A percentile compares a stretch with the other conserved stretches of the same genome.
Conservation (phyloP, 108 stramenopile species). For the Cyclotella baltica region DNA sequence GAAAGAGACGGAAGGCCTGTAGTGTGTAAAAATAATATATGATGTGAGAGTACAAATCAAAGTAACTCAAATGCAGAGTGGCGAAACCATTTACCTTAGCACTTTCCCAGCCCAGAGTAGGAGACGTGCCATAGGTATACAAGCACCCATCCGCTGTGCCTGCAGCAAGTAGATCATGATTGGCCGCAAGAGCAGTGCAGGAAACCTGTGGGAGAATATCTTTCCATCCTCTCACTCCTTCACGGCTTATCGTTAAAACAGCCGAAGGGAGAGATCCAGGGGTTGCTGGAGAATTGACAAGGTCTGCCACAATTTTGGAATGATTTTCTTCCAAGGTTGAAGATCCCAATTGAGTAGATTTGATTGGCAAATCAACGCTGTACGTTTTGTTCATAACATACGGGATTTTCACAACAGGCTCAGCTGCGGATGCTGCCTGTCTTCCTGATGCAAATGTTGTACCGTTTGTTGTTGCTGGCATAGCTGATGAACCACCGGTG, state of each 20-base stretch:
- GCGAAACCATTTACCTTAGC: conserved; percentile 27
- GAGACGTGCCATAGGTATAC: conserved; percentile 81
- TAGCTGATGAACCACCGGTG: neutral
- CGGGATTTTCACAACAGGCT: conserved; percentile 50
- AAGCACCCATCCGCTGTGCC: conserved; percentile 81
- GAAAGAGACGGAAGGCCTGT: conserved; percentile 75
- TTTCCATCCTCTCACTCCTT: conserved; percentile 64
- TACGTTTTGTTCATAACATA: conserved; percentile 67
- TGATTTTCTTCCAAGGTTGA: conserved; percentile 7
- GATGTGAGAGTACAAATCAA: neutral
- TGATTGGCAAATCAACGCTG: conserved; percentile 59
- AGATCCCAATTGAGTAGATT: neutral
- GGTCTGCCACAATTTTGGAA: conserved; percentile 65
- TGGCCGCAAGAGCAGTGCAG: conserved; percentile 71
- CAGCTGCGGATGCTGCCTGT: conserved; percentile 1
- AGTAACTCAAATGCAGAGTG: neutral
- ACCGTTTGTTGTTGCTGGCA: neutral
- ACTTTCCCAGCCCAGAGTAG: conserved; percentile 76
- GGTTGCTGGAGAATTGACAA: conserved; percentile 65
- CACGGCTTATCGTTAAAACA: conserved; percentile 67
- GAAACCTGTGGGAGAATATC: conserved; percentile 73
- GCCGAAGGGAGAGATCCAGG: conserved; percentile 61
- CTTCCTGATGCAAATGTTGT: neutral
- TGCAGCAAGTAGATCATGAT: conserved; percentile 59
- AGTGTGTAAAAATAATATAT: neutral